Percentiles rank a stretch among this genome's conserved stretches.
phyloP scores from a whole-genome alignment of 371 early-diverging fungal genomes.

The Actinomortierella ambigua region DNA sequence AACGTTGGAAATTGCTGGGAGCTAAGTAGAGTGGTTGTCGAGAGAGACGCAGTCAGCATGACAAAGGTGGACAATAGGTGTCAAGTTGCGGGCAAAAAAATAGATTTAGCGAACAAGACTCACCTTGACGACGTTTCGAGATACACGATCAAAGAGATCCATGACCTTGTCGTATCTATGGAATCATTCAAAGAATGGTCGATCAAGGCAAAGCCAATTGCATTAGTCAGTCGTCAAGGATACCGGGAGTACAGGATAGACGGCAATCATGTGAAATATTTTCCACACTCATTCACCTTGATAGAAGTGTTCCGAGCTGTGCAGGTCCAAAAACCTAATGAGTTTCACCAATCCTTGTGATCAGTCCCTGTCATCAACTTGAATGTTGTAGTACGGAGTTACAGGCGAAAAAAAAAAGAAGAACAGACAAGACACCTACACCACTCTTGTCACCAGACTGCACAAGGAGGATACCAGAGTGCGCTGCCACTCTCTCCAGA shows the following conservation, averaged over 20 bases:
- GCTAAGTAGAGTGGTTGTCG: slow-evolving; percentile 2
- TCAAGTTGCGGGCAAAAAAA: neutral
- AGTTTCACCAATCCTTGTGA: too few relatives aligned
- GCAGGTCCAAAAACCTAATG: slow-evolving; percentile 25
- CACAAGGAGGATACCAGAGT: slow-evolving; percentile 21
- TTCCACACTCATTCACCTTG: slow-evolving; percentile 16
- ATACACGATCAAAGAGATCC: slow-evolving; percentile 26
- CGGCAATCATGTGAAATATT: neutral
- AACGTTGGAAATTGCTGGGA: slow-evolving; percentile 37
- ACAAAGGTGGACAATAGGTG: neutral
- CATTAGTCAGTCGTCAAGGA: neutral
- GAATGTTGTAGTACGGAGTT: neutral
- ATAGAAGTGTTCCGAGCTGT: slow-evolving; percentile 21
- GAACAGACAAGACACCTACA: slow-evolving; percentile 5
- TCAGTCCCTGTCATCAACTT: too few relatives aligned
- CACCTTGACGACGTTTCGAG: slow-evolving; percentile 36
- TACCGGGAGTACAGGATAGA: neutral
- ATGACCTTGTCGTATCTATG: slow-evolving; percentile 41
- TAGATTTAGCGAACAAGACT: neutral
- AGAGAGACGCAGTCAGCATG: neutral
- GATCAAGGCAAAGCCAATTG: too few relatives aligned
- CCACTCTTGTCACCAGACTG: slow-evolving; percentile 25
- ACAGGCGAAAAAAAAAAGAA: too few relatives aligned
- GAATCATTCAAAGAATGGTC: neutral
- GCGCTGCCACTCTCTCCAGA: slow-evolving; percentile 4